A percentile compares a stretch with the other conserved stretches of the same genome.
phyloP scores from a whole-genome alignment of 306 rosid genomes.

The Lagenaria siceraria region DNA sequence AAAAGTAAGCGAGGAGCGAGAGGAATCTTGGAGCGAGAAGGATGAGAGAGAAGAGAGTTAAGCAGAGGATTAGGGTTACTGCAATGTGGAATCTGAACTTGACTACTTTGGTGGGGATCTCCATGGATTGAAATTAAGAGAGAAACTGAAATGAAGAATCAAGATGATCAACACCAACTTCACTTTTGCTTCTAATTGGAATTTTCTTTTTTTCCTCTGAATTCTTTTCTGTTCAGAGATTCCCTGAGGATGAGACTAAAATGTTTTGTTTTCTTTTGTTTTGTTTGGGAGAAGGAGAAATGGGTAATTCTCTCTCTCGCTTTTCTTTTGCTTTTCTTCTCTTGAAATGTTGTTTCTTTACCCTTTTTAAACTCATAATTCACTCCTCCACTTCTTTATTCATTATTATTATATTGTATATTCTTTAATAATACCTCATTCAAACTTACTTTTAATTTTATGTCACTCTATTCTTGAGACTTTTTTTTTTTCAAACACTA shows the following conservation, averaged over 20 bases:
- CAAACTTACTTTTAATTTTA: too few relatives aligned
- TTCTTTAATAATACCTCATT: too few relatives aligned
- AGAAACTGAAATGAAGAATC: background rate
- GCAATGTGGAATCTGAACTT: constrained; percentile 43
- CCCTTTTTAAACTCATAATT: background rate
- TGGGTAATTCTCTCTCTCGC: background rate
- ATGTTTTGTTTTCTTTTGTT: background rate
- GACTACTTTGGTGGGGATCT: constrained; percentile 50
- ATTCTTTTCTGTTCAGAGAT: background rate
- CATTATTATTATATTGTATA: too few relatives aligned
- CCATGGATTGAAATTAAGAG: constrained; percentile 23
- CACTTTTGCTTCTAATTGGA: too few relatives aligned
- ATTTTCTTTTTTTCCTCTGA: too few relatives aligned
- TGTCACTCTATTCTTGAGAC: too few relatives aligned
- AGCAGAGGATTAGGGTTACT: constrained; percentile 9
- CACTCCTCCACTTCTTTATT: background rate
- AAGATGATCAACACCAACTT: background rate
- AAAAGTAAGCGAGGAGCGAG: constrained; percentile 60
- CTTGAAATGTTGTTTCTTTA: background rate
- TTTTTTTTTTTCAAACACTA: too few relatives aligned
- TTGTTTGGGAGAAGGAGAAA: background rate
- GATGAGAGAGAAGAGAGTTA: constrained; percentile 21
- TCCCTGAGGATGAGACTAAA: background rate
- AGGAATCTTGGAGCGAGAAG: constrained; percentile 43
- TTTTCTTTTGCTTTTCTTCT: background rate